A percentile compares a stretch with the other conserved stretches of the same genome.
These are phyloP conservation scores for Peronospora destructor DNA, from an alignment of 352 stramenopile species.

Conservation along the genomic window DNA sequence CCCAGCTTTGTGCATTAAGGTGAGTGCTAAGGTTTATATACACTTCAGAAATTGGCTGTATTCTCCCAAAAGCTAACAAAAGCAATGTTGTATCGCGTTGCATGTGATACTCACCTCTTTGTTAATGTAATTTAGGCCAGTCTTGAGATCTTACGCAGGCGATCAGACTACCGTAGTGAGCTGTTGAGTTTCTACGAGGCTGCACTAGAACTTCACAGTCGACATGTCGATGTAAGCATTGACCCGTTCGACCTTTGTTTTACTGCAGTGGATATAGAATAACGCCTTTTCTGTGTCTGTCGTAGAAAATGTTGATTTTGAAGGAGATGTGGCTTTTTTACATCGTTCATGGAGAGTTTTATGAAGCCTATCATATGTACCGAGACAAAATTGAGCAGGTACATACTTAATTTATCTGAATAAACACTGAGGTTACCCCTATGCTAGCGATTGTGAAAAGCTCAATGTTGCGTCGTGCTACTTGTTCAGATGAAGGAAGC, in stretches of 20 bases:
- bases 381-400: slow-evolving; percentile 70
- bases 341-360: slow-evolving; percentile 64
- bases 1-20: slow-evolving; percentile 58
- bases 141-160: slow-evolving; percentile 63
- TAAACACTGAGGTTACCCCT: not conserved
- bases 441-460: not conserved
- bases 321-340: slow-evolving; percentile 74
- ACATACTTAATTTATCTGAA: slow-evolving; percentile 1
- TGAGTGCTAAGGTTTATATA: slow-evolving; percentile 11
- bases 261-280: slow-evolving; percentile 2
- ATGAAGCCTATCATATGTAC: slow-evolving; percentile 72
- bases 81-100: not conserved
- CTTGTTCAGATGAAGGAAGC: slow-evolving; percentile 29
- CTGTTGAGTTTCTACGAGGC: slow-evolving; percentile 53
- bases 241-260: not conserved
- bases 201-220: slow-evolving; percentile 25
- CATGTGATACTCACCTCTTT: not conserved
- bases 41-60: not conserved
- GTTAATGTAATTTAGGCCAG: slow-evolving; percentile 37
- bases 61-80: not conserved
- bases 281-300: slow-evolving; percentile 4
- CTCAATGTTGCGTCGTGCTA: slow-evolving; percentile 2
- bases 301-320: slow-evolving; percentile 52
- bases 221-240: slow-evolving; percentile 43
- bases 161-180: slow-evolving; percentile 42